A percentile compares a stretch with the other conserved stretches of the same genome.
Conservation (phyloP, 2,329 filamentous ascomycete genomes). For the Ampelomyces quisqualis region DNA sequence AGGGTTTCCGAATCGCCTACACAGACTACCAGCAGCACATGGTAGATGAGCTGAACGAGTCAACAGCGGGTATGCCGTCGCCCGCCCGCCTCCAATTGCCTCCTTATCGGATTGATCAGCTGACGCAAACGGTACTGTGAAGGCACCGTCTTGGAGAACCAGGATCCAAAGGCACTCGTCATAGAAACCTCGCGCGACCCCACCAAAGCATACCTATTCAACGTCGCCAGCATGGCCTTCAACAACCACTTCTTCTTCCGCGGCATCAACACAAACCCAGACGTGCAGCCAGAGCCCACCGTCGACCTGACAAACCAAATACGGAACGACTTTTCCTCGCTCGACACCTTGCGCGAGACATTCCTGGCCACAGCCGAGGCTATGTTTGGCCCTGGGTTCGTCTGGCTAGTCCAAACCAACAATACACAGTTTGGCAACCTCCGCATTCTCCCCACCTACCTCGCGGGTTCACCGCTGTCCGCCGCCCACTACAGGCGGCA, state of each 20-base stretch:
- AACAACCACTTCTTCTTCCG: conserved; percentile 88
- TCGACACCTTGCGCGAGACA: conserved; percentile 78
- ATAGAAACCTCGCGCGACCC: conserved; percentile 78
- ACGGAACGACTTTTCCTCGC: conserved; percentile 71
- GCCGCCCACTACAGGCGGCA: conserved; percentile 78
- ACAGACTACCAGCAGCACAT: conserved; percentile 75
- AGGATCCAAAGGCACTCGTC: conserved; percentile 66
- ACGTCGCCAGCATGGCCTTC: conserved; percentile 93
- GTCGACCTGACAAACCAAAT: conserved; percentile 62
- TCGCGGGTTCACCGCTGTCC: conserved; percentile 84
- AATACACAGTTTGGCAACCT: conserved; percentile 50
- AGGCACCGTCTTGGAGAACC: conserved; percentile 66
- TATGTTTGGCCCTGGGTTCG: conserved; percentile 97
- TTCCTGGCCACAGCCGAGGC: conserved; percentile 76
- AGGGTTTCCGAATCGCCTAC: conserved; percentile 76
- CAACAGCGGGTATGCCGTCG: conserved; percentile 63
- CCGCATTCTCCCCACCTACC: conserved; percentile 83
- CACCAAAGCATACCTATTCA: conserved; percentile 77
- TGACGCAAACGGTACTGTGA: conserved; percentile 9
- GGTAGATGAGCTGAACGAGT: conserved; percentile 71
- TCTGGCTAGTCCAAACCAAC: conserved; percentile 76
- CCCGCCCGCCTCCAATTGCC: too few relatives aligned
- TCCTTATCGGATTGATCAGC: neutral
- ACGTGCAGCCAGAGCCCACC: conserved; percentile 30
- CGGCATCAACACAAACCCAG: conserved; percentile 46